Conservation (phyloP, 768 basidiomycete genomes). For the Tubosaeta sp. region DNA sequence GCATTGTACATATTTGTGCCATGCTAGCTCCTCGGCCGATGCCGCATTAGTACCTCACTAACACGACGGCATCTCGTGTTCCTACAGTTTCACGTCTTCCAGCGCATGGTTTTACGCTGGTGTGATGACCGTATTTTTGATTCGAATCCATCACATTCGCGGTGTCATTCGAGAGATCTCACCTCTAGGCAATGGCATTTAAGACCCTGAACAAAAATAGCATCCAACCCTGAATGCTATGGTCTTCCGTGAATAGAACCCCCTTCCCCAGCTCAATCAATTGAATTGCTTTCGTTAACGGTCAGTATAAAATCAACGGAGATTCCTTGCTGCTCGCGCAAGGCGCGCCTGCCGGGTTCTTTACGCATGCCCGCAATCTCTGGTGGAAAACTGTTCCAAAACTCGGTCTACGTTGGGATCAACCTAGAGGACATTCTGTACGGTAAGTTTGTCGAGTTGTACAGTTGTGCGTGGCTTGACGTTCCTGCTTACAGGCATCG, state of each 20-base stretch:
- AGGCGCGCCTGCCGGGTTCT: neutral
- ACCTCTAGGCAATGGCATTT: neutral
- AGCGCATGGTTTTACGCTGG: neutral
- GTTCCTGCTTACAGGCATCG: neutral
- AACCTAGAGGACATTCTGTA: constrained; percentile 16
- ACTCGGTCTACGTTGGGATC: constrained; percentile 9
- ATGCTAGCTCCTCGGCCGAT: neutral
- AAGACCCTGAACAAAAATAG: neutral
- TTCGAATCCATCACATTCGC: neutral
- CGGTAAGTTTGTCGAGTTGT: constrained; percentile 3
- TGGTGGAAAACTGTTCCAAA: constrained; percentile 1
- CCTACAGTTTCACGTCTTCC: neutral
- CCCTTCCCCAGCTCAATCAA: neutral
- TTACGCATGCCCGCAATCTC: neutral
- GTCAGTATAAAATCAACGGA: neutral
- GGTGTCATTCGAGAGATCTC: neutral
- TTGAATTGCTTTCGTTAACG: neutral
- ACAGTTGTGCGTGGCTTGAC: neutral
- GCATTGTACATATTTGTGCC: neutral
- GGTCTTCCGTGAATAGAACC: neutral
- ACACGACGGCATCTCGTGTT: neutral
- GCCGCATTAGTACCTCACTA: neutral
- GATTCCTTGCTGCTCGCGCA: neutral
- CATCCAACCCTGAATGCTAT: neutral
- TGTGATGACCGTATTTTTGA: no score